These are phyloP conservation scores for Syzygium oleosum DNA, from an alignment of 345 rosid genomes.

Conservation along the genomic window DNA sequence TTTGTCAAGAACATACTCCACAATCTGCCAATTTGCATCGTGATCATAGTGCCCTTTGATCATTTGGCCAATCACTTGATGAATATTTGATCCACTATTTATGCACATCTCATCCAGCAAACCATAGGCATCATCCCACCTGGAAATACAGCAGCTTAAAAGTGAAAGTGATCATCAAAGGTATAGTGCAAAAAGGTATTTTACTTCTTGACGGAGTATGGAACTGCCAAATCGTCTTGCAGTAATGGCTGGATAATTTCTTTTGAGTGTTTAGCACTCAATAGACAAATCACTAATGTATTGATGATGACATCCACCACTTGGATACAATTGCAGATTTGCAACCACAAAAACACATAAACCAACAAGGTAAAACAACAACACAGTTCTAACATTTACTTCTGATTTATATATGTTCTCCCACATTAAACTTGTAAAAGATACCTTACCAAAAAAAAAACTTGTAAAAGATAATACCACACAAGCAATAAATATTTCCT, in stretches of 20 bases:
- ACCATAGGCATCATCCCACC: slow-evolving; percentile 73
- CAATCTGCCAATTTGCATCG: slow-evolving; percentile 90
- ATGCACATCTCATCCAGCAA: slow-evolving; percentile 75
- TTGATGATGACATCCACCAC: background rate
- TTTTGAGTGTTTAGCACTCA: background rate
- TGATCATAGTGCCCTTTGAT: slow-evolving; percentile 89
- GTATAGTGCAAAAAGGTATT: background rate
- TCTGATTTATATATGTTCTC: background rate
- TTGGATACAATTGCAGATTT: background rate
- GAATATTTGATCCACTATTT: slow-evolving; percentile 65
- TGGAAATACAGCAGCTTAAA: slow-evolving; percentile 19
- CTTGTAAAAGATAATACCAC: background rate
- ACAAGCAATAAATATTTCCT: background rate
- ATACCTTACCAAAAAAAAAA: too few relatives aligned
- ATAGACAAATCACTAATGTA: background rate
- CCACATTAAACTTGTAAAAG: background rate
- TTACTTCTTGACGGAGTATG: background rate
- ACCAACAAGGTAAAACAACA: background rate
- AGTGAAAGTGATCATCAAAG: background rate
- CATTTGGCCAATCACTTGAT: slow-evolving; percentile 90
- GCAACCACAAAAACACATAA: background rate
- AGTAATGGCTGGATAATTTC: background rate
- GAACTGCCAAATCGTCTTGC: background rate
- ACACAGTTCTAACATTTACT: background rate
- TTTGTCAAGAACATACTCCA: slow-evolving; percentile 81